Evolutionary conservation across 2,329 filamentous ascomycete species (phyloP), one percentile per base, ranked within the genome.

Genomic region (Fusarium camptoceras): DNA sequence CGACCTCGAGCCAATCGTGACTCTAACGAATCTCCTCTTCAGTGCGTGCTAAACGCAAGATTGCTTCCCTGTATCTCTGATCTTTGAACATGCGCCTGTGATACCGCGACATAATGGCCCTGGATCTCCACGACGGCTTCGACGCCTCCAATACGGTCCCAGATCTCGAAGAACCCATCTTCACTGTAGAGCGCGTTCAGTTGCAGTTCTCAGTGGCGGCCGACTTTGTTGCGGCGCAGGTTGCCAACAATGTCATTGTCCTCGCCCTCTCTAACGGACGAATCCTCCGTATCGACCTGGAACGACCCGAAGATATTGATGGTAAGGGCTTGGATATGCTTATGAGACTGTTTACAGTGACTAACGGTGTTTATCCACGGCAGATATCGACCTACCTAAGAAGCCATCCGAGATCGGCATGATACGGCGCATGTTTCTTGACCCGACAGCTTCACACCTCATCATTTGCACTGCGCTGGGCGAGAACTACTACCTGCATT

Each of bases 401-500:
- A 96, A 95, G 76, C 89, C 93, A 18, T 91, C 93, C 39, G 95
- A 99, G 79, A 88, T 96, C 64, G 96, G 96, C 72, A 88, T 97
- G 55, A 98, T 99, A 77, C 91, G 92, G 73, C 93, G 92, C 83
- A 94, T 99, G 88, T 99, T 99, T 83, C 92, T 99, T 77, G 96
- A 99, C 77, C 95, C 96, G 28, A 97, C 95, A 14, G 96, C 96
- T 28, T 98, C 94, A 8, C 96, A 99, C 82, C 85, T 99, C 28
- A 88, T 99, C 70, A 90, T 99, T 73, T 94, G 92, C 78, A 99
- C 96, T 5, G 92, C 94, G 8, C 88, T 94, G 42, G 94, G 94
- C 78, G 96, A 99, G 81, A 98, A 97, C 82, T 99, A 94, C 84
- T 99, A 99, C 81, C 91, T 99, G 12, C 96, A 99, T 79, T 95